phyloP scores from a whole-genome alignment of 225 moss, liverwort and hornwort species.

The Physcomitrium patens region DNA sequence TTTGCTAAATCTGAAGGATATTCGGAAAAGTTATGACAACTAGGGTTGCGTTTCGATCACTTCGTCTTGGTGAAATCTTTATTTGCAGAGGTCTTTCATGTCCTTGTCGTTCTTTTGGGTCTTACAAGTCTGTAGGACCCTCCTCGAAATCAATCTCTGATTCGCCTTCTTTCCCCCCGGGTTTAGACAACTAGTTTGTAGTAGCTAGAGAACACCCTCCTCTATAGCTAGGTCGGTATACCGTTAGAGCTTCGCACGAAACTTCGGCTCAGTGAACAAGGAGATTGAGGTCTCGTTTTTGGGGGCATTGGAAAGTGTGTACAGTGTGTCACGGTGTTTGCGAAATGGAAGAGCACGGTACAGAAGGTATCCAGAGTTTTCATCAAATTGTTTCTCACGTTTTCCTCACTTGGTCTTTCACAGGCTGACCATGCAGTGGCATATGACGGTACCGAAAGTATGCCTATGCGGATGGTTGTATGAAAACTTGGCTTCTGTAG shows the following conservation, averaged over 20 bases:
- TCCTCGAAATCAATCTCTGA: not conserved
- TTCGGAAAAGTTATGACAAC: not conserved
- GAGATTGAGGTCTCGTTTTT: not conserved
- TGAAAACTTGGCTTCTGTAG: conserved; percentile 44
- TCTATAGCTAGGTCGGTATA: not conserved
- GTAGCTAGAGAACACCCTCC: not conserved
- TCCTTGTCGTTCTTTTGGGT: not conserved
- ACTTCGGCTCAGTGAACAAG: conserved; percentile 3
- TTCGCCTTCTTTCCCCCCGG: conserved; percentile 1
- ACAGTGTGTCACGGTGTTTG: conserved; percentile 13
- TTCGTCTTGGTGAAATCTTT: not conserved
- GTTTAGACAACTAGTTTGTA: conserved; percentile 3
- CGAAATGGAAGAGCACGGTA: conserved; percentile 20
- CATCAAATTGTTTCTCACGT: conserved; percentile 32
- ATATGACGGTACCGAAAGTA: conserved; percentile 47
- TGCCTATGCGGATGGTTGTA: conserved; percentile 50
- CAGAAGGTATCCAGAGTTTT: conserved; percentile 11
- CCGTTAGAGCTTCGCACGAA: not conserved
- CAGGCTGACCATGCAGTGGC: conserved; percentile 52
- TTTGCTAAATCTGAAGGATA: not conserved
- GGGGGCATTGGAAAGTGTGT: not conserved
- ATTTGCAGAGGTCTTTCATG: not conserved
- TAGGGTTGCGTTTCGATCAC: not conserved
- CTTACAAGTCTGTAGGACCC: not conserved
- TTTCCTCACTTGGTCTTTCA: conserved; percentile 40